Percentiles rank a stretch among this genome's conserved stretches.
phyloP scores from a whole-genome alignment of 257 asterid genomes.

The Vinca minor region DNA sequence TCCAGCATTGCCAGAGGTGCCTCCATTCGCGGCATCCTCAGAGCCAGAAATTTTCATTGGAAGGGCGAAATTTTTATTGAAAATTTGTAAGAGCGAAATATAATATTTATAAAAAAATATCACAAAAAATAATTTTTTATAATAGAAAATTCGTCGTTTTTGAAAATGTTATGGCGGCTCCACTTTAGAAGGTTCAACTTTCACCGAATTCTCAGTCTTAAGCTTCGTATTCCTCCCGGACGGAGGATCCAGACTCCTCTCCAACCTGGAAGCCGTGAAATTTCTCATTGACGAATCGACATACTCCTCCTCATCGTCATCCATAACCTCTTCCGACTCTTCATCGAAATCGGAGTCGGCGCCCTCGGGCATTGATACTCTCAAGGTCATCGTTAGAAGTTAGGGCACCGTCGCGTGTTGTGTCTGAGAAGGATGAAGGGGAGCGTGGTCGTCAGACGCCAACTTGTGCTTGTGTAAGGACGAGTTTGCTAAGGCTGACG shows the following conservation, averaged over 20 bases:
- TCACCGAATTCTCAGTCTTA: constrained; percentile 59
- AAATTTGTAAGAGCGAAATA: too few relatives aligned
- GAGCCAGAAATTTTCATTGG: too few relatives aligned
- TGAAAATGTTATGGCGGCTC: too few relatives aligned
- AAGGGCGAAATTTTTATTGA: too few relatives aligned
- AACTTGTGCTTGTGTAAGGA: constrained; percentile 80
- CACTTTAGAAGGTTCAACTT: constrained; percentile 59
- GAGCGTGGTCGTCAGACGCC: constrained; percentile 73
- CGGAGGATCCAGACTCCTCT: constrained; percentile 34
- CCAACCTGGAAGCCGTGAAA: constrained; percentile 81
- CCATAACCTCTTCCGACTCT: constrained; percentile 79
- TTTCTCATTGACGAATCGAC: constrained; percentile 75
- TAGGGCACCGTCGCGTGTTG: constrained; percentile 83
- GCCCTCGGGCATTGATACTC: constrained; percentile 94
- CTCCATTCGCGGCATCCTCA: constrained; percentile 37
- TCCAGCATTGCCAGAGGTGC: constrained; percentile 34
- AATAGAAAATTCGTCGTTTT: too few relatives aligned
- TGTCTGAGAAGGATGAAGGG: constrained; percentile 84
- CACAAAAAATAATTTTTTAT: too few relatives aligned
- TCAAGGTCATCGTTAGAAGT: constrained; percentile 92
- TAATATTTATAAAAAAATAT: too few relatives aligned
- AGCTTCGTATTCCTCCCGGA: constrained; percentile 59
- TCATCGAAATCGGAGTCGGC: constrained; percentile 91
- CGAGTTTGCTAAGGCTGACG: constrained; percentile 96
- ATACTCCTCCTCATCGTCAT: constrained; percentile 74